Percentiles rank a stretch among this genome's conserved stretches.
Conservation (phyloP, 345 rosid genomes). For the Moringa oleifera region DNA sequence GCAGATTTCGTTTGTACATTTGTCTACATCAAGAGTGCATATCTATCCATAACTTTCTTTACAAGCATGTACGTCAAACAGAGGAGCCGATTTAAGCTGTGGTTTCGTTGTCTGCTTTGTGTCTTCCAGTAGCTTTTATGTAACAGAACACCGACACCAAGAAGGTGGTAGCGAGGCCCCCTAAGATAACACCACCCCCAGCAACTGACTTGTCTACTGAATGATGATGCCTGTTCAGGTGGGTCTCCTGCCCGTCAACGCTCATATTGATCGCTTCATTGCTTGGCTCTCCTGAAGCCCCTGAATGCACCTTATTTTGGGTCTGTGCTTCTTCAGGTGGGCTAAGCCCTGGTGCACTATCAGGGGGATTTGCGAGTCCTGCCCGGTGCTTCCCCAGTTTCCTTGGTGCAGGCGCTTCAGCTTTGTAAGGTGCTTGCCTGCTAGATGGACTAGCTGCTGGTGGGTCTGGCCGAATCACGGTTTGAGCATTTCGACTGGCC, state of each 20-base stretch:
- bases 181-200: constrained; percentile 78
- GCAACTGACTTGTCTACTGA: constrained; percentile 60
- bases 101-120: constrained; percentile 19
- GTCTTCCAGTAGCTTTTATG: constrained; percentile 64
- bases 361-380: neutral
- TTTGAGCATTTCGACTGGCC: constrained; percentile 3
- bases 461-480: too few relatives aligned
- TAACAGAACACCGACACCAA: constrained; percentile 64
- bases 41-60: neutral
- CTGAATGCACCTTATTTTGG: constrained; percentile 8
- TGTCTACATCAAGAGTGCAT: neutral
- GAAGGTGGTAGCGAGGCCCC: constrained; percentile 66
- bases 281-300: constrained; percentile 14
- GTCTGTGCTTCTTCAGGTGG: constrained; percentile 19
- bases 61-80: neutral
- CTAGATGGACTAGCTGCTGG: too few relatives aligned
- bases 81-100: neutral
- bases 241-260: constrained; percentile 17
- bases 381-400: constrained; percentile 38
- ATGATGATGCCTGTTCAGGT: constrained; percentile 30
- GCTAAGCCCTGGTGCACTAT: too few relatives aligned
- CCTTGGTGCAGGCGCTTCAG: constrained; percentile 30
- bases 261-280: constrained; percentile 19
- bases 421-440: too few relatives aligned
- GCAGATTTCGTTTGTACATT: too few relatives aligned